Evolutionary conservation across 2,329 filamentous ascomycete species (phyloP).

Genomic region (Raffaelea deltoideospora): DNA sequence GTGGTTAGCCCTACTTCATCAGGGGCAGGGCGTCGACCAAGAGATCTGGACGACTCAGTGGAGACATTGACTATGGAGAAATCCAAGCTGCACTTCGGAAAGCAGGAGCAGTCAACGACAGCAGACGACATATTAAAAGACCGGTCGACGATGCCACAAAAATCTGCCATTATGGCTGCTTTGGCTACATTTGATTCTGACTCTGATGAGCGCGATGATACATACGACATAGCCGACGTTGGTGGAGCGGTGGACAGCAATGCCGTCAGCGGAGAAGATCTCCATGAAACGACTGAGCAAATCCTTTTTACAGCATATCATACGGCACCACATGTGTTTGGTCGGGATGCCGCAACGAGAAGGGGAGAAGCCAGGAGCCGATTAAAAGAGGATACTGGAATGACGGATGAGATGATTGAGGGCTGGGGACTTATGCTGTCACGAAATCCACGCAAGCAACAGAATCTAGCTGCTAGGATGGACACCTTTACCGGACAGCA

Average conservation of each 20-base stretch:
- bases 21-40: no score
- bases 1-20: no score
- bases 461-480: no score
- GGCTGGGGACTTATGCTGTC: constrained; percentile 83
- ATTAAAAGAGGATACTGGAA: constrained; percentile 61
- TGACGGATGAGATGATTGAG: constrained; percentile 90
- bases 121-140: constrained; percentile 61
- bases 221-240: constrained; percentile 84
- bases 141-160: constrained; percentile 49
- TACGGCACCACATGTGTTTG: constrained; percentile 49
- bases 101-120: constrained; percentile 44
- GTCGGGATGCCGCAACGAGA: constrained; percentile 54
- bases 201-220: constrained; percentile 93
- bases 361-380: constrained; percentile 44
- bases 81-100: constrained; percentile 73
- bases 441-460: constrained; percentile 57
- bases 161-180: constrained; percentile 77
- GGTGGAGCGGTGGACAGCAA: constrained; percentile 70
- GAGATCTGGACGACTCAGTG: no score
- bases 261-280: constrained; percentile 47
- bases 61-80: no score
- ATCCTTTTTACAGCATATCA: constrained; percentile 59
- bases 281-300: constrained; percentile 36
- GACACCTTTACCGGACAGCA: constrained; percentile 55
- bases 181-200: constrained; percentile 82